Evolutionary conservation across 495 filamentous ascomycete species (phyloP).

Genomic region (Cryomyces antarcticus): DNA sequence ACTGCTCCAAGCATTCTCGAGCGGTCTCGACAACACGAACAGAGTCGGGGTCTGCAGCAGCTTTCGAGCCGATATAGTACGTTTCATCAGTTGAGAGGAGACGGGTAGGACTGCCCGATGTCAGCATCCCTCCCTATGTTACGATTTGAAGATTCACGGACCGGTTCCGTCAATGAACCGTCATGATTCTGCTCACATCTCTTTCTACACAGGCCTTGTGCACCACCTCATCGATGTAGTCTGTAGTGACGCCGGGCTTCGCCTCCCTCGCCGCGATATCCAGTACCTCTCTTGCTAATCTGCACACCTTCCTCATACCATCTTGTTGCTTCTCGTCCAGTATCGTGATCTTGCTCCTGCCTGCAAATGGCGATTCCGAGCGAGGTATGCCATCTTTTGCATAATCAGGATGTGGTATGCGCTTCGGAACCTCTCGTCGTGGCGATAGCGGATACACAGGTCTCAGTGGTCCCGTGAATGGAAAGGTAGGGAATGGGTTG

Average conservation of each 20-base stretch:
- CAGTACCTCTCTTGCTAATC: slow-evolving; percentile 72
- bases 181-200: slow-evolving; percentile 36
- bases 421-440: slow-evolving; percentile 49
- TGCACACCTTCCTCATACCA: slow-evolving; percentile 86
- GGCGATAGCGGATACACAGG: slow-evolving; percentile 80
- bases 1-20: slow-evolving; percentile 18
- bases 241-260: slow-evolving; percentile 80
- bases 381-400: slow-evolving; percentile 62
- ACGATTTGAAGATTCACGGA: slow-evolving; percentile 1
- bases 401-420: slow-evolving; percentile 73
- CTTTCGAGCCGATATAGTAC: slow-evolving; percentile 21
- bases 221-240: slow-evolving; percentile 88
- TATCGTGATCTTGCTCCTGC: slow-evolving; percentile 59
- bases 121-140: neutral
- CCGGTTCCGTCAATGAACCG: slow-evolving; percentile 1
- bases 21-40: slow-evolving; percentile 22
- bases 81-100: slow-evolving; percentile 64
- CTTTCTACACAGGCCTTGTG: slow-evolving; percentile 91
- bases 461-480: slow-evolving; percentile 59
- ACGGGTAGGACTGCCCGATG: slow-evolving; percentile 67
- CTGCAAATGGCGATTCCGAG: slow-evolving; percentile 51
- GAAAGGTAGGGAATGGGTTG: slow-evolving; percentile 79
- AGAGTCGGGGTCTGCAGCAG: slow-evolving; percentile 18
- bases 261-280: slow-evolving; percentile 71
- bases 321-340: slow-evolving; percentile 60